Base-by-base conservation (phyloP, 768 basidiomycete species). In the Cystobasidiopsis lactophilus region DNA sequence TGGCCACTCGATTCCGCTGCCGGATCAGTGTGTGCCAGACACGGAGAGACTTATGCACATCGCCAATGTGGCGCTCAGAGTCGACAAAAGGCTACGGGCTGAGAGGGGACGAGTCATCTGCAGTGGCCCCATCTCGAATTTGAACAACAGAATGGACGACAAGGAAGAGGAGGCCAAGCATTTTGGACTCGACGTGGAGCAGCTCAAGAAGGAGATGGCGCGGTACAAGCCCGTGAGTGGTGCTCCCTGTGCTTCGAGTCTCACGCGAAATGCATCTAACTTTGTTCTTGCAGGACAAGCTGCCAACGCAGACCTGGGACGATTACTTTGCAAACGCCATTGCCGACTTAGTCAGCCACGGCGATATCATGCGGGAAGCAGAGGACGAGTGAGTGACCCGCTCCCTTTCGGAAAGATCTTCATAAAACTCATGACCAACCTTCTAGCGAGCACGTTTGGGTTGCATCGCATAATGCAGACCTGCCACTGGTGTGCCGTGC, bases 281-380 rank as follows among this genome's bases (percentile, higher is more conserved):
- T 27, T 23, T 49, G 13, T 21, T 23, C 10, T 37, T 26, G 2
- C 53, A 54, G 53, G 16, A 23, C n/a, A 35, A 47, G 24, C 37
- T 49, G 2, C 16, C 58, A 1, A 40, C 50, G 19, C 56, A 60
- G n/a, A 60, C 63, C 18, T 66, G 65, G 21, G 60, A 65, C 9
- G 65, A 66, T n/a, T 60, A 66, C 44, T 65, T 67, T 43, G 63
- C 66, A 19, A 63, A 65, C 1, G 69, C 69, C 14, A 26, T 69
- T 40, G 58, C 59, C 40, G 67, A 70, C 58, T 58, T 70, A 35
- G 62, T 66, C 29, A 56, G 59, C 44, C 69, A 70, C 41, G 64
- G 61, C 4, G 69, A 69, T 51, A 62, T 66, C 19, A 50, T 65
- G 14, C 56, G 62, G 49, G 53, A 61, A 24, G 63, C 63, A 51